These are phyloP conservation scores for Penicillium sp. DNA, from an alignment of 2,329 filamentous ascomycete genomes.

Conservation along the genomic window DNA sequence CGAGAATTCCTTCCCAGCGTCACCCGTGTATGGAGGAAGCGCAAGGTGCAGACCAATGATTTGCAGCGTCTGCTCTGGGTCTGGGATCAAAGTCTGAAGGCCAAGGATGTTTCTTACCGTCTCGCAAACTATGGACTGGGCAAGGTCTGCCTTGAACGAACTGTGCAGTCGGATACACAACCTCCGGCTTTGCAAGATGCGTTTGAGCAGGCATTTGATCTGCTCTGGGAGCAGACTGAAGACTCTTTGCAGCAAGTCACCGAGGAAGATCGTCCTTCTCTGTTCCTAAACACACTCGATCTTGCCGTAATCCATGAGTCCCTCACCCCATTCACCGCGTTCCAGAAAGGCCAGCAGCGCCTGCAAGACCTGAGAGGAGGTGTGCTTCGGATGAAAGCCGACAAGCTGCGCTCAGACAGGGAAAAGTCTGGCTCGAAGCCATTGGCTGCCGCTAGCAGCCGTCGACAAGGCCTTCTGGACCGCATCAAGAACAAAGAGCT, in stretches of 20 bases:
- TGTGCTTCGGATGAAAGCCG: conserved; percentile 36
- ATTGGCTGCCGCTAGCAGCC: conserved; percentile 29
- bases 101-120: conserved; percentile 30
- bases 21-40: conserved; percentile 69
- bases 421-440: conserved; percentile 24
- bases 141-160: conserved; percentile 38
- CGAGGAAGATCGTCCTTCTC: conserved; percentile 31
- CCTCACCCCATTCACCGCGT: conserved; percentile 33
- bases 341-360: conserved; percentile 41
- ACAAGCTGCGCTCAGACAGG: conserved; percentile 27
- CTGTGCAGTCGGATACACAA: conserved; percentile 37
- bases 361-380: conserved; percentile 43
- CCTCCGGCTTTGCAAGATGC: conserved; percentile 43
- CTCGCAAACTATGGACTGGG: conserved; percentile 43
- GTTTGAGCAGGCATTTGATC: conserved; percentile 49
- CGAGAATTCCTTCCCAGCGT: conserved; percentile 60
- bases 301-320: conserved; percentile 39
- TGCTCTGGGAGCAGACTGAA: conserved; percentile 31
- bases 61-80: conserved; percentile 66
- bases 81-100: conserved; percentile 43
- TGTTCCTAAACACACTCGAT: conserved; percentile 35
- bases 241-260: conserved; percentile 37
- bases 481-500: conserved; percentile 70
- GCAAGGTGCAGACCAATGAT: conserved; percentile 64
- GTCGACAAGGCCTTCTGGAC: conserved; percentile 67